Percentiles rank a stretch among this genome's conserved stretches.
phyloP scores from a whole-genome alignment of 2,329 filamentous ascomycete genomes.

The Dryadomyces quercus-mongolicae region DNA sequence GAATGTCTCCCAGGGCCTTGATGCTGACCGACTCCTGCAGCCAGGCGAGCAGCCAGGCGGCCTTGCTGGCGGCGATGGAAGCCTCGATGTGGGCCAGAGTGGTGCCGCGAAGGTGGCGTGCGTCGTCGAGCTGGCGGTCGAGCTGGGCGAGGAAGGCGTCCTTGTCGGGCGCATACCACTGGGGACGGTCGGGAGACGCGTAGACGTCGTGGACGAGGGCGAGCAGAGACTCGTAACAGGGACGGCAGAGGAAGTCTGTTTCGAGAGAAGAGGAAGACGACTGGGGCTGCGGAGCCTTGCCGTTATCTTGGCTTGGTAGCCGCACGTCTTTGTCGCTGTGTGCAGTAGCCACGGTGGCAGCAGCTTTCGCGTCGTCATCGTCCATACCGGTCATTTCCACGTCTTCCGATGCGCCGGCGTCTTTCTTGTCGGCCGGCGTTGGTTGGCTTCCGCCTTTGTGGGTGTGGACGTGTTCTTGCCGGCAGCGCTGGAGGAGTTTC shows the following conservation, averaged over 20 bases:
- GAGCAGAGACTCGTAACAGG: conserved; percentile 35
- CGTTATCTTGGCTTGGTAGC: conserved; percentile 10
- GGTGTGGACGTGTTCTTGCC: not conserved
- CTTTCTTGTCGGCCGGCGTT: not conserved
- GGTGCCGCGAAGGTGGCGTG: conserved; percentile 25
- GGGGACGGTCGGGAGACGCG: conserved; percentile 19
- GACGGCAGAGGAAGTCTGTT: conserved; percentile 25
- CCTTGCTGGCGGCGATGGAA: conserved; percentile 37
- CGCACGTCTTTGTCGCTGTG: not conserved
- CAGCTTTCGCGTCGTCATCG: conserved; percentile 12
- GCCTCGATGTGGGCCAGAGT: conserved; percentile 34
- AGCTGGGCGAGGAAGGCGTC: conserved; percentile 36
- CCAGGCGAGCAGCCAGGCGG: conserved; percentile 29
- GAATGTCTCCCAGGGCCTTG: not conserved
- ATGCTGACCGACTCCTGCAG: conserved; percentile 10
- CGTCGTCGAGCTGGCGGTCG: conserved; percentile 34
- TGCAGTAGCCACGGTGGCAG: not conserved
- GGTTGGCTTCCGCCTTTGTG: not conserved
- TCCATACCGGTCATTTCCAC: conserved; percentile 22
- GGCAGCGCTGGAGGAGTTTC: conserved; percentile 3
- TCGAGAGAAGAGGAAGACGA: not conserved
- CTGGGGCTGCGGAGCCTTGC: not conserved
- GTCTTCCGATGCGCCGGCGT: conserved; percentile 6
- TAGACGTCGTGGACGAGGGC: conserved; percentile 31
- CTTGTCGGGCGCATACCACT: conserved; percentile 38